phyloP scores from a whole-genome alignment of 2,329 filamentous ascomycete species.

The Grosmannia penicillata region DNA sequence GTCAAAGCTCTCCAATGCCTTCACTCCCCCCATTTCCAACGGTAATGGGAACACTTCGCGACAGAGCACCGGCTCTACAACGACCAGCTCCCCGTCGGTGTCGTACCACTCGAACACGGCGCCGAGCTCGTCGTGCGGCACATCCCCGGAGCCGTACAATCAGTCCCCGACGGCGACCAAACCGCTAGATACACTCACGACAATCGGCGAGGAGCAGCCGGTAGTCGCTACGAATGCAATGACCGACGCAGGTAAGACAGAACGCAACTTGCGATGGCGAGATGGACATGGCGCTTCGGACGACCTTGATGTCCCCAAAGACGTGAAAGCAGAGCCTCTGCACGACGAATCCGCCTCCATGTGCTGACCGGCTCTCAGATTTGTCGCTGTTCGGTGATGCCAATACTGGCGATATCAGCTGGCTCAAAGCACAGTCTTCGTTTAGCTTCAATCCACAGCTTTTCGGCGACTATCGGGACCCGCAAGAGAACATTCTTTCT shows the following conservation, averaged over 20 bases:
- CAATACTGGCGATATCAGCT: constrained; percentile 48
- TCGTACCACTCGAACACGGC: constrained; percentile 46
- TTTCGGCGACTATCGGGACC: constrained; percentile 84
- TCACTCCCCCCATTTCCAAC: constrained; percentile 39
- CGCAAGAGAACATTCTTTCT: constrained; percentile 63
- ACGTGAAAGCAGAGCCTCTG: too few relatives aligned
- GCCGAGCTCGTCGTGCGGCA: constrained; percentile 54
- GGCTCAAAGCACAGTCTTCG: constrained; percentile 65
- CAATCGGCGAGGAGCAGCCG: constrained; percentile 52
- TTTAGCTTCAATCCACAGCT: constrained; percentile 83
- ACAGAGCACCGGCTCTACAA: constrained; percentile 33
- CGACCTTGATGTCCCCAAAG: too few relatives aligned
- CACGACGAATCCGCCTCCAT: too few relatives aligned
- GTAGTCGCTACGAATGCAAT: constrained; percentile 27
- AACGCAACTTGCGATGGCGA: constrained; percentile 7
- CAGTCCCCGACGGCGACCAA: constrained; percentile 57
- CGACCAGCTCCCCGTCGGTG: constrained; percentile 49
- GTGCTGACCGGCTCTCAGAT: constrained; percentile 14
- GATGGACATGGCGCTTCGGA: too few relatives aligned
- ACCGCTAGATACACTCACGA: constrained; percentile 45
- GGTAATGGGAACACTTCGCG: constrained; percentile 28
- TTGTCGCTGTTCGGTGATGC: constrained; percentile 25
- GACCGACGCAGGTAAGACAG: constrained; percentile 4
- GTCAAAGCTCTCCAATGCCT: constrained; percentile 40
- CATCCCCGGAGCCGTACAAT: constrained; percentile 61